These are phyloP conservation scores for Theileria annulata DNA, from an alignment of 169 alveolate species.

Conservation along the genomic window DNA sequence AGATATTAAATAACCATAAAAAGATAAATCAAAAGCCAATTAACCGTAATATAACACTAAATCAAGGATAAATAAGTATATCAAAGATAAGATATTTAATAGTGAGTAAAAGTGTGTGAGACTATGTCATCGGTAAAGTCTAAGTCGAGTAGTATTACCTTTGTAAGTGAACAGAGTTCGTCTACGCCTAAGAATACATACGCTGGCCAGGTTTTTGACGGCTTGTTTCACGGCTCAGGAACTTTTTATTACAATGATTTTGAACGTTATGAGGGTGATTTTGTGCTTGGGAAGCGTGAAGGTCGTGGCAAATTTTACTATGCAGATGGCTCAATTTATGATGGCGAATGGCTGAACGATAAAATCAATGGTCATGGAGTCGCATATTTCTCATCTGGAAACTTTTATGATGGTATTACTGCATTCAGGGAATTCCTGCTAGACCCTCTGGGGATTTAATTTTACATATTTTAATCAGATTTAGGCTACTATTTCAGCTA, in stretches of 20 bases:
- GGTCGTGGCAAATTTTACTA: constrained; percentile 90
- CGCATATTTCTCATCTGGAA: constrained; percentile 89
- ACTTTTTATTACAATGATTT: constrained; percentile 84
- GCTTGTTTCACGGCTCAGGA: constrained; percentile 90
- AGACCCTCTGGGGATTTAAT: too few species aligned
- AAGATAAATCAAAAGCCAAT: too few species aligned
- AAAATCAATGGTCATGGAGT: constrained; percentile 91
- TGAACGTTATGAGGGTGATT: constrained; percentile 95
- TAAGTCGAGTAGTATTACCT: too few species aligned
- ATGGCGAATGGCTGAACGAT: constrained; percentile 94
- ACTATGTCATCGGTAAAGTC: too few species aligned
- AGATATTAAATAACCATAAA: too few species aligned
- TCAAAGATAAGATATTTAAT: too few species aligned
- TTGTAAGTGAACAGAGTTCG: too few species aligned
- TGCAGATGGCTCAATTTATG: constrained; percentile 92
- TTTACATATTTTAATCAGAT: too few species aligned
- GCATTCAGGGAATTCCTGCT: too few species aligned
- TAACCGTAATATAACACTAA: too few species aligned
- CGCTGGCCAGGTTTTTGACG: constrained; percentile 90
- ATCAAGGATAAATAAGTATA: too few species aligned
- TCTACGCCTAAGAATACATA: constrained; percentile 77
- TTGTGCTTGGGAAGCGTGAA: constrained; percentile 91
- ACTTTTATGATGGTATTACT: constrained; percentile 77
- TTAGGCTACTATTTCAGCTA: not conserved
- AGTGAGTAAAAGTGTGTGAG: too few species aligned